Evolutionary conservation across 148 eudicot species (phyloP), one percentile per base, ranked within the genome.

Genomic region (Nyssa sinensis): DNA sequence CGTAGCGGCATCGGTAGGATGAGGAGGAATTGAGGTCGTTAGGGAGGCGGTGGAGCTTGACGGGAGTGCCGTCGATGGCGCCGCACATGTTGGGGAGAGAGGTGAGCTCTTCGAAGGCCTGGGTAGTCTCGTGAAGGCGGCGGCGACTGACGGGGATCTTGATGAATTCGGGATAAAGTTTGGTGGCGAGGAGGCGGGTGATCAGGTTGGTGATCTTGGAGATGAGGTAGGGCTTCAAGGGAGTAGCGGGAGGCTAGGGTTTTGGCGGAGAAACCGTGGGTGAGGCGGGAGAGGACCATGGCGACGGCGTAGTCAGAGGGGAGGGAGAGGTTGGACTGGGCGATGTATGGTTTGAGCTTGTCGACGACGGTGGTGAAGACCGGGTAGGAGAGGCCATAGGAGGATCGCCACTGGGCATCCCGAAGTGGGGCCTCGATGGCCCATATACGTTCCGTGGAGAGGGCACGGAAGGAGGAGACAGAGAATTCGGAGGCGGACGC

Each of bases 121-220:
- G 83, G 0, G 96, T 88, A 17, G 89, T 86, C 27, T 92, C 97
- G 24, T 81, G 86, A 1, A 92, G 77, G 7, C 98, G 84, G 23
- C 89, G 88, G 25, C 93, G 82, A 5, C 89, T 72, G 2, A 85
- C 93, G 4, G 98, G 98, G 70, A 94, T 90, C 65, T 87, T 92
- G 59, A 94, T 90, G 77, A 92, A 94, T 65, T 94, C 98, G 0
- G 93, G 91, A 82, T 90, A 94, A 10, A 94, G 84, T 62, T 94
- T 94, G 30, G 98, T 94, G 9, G 98, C 83, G 14, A 94, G 80
- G 8, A 94, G 79, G 57, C 98, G 87, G 10, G 98, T 94, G 65
- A 94, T 91, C 98, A 94, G 92, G 82, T 94, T 92, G 11, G 97
- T 92, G 58, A 94, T 94, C 69, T 94, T 94, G 44, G 98, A 94